Evolutionary conservation across 331 rosid species (phyloP).

Genomic region (Cydonia oblonga): DNA sequence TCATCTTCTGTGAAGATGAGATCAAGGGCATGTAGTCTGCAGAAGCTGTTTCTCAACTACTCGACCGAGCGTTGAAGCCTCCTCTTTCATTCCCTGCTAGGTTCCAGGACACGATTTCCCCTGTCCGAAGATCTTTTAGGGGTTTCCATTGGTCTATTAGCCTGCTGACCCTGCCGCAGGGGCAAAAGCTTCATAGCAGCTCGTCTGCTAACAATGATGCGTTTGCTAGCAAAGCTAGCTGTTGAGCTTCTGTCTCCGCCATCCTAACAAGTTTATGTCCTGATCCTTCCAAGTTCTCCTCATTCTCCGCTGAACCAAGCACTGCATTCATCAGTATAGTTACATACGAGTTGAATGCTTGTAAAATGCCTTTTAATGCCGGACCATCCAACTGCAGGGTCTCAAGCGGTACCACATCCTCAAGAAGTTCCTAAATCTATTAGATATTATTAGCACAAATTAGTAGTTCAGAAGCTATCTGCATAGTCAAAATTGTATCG

Average conservation of each 20-base stretch:
- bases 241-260: constrained; percentile 77
- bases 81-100: constrained; percentile 59
- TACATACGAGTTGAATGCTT: constrained; percentile 53
- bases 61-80: constrained; percentile 70
- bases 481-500: too few species aligned
- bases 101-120: constrained; percentile 53
- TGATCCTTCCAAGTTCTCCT: constrained; percentile 43
- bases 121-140: constrained; percentile 39
- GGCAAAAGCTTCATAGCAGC: constrained; percentile 50
- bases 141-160: constrained; percentile 35
- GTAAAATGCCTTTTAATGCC: constrained; percentile 60
- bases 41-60: constrained; percentile 68
- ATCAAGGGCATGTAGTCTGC: constrained; percentile 81
- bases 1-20: constrained; percentile 87
- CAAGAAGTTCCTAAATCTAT: constrained; percentile 57
- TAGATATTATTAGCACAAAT: not conserved
- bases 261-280: constrained; percentile 55
- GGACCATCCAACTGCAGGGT: constrained; percentile 54
- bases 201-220: constrained; percentile 77
- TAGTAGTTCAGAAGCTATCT: not conserved
- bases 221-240: constrained; percentile 64
- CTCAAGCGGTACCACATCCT: constrained; percentile 65
- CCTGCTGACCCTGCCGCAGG: constrained; percentile 11
- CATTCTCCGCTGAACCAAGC: constrained; percentile 65
- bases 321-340: constrained; percentile 59